Base-by-base conservation (phyloP, 1,284 basidiomycete genomes). In the Apiotrichum sp. region DNA sequence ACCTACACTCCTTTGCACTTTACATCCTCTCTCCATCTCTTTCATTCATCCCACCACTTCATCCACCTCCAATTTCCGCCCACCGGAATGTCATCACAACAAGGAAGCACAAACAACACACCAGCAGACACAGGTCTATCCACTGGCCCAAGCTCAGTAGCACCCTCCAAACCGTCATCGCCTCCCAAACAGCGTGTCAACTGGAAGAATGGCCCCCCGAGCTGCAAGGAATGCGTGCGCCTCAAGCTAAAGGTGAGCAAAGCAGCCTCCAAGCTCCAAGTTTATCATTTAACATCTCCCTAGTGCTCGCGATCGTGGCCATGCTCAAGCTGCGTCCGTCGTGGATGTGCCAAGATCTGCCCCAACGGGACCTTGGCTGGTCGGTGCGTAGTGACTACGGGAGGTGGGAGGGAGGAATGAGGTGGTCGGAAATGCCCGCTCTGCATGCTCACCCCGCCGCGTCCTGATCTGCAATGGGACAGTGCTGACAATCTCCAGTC, bases 261-360 rank as follows among this genome's bases (percentile, higher is more conserved):
- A 0, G 11, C 8, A 5, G 47, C 4, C 3, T 13, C 4, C 8
- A n/a, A 9, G 3, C 32, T 3, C 32, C 48, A 13, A 3, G 36
- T 22, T 22, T 22, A 22, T 22, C 22, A 22, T 22, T 22, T 22
- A 22, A 22, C 22, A 22, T 22, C 22, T 22, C 22, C 22, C 22
- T 31, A 65, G 63, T 65, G 63, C 44, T 61, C 61, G 22, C 58
- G 63, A 16, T 57, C 53, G 9, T 65, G 61, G 61, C 63, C 63
- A 13, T 65, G 63, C 39, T 50, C 61, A 13, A 59, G 56, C 45
- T 65, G 63, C 40, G 57, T 63, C 14, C 54, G 59, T 3, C 54
- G 63, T 14, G 61, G 61, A 31, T 63, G 61, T 45, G 57, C 52
- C n/a, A 53, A 59, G 35, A 55, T 65, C 29, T 65, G 63, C 32